Conservation (phyloP, 768 basidiomycete species). For the Auriscalpium microsporum region DNA sequence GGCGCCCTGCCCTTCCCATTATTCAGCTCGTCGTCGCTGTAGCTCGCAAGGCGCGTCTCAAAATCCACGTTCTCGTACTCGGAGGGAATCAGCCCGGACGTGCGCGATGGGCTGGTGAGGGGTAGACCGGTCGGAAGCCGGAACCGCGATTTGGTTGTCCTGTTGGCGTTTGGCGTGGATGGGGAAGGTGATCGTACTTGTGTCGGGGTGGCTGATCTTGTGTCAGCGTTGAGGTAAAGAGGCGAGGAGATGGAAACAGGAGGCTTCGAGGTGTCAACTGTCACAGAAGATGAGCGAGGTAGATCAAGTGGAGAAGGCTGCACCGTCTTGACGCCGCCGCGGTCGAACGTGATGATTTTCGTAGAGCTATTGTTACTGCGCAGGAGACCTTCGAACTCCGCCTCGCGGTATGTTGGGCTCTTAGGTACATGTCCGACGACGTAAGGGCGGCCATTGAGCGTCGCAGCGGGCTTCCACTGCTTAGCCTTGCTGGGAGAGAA, state of each 20-base stretch:
- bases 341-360: slow-evolving; percentile 29
- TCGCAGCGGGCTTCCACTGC: slow-evolving; percentile 77
- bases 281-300: not conserved
- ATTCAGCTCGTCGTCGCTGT: slow-evolving; percentile 34
- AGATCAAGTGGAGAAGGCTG: not conserved
- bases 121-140: slow-evolving; percentile 45
- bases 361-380: slow-evolving; percentile 39
- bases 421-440: slow-evolving; percentile 50
- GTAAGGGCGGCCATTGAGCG: slow-evolving; percentile 72
- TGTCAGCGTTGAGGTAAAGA: not conserved
- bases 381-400: slow-evolving; percentile 73
- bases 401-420: slow-evolving; percentile 48
- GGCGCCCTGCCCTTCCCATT: slow-evolving; percentile 3
- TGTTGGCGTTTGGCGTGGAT: slow-evolving; percentile 22
- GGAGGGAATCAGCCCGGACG: slow-evolving; percentile 50
- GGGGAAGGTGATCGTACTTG: slow-evolving; percentile 17
- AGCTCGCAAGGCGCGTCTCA: slow-evolving; percentile 69
- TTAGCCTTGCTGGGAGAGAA: slow-evolving; percentile 46
- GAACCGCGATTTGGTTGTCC: slow-evolving; percentile 41
- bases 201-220: not conserved
- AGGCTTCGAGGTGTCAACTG: not conserved
- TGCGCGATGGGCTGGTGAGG: slow-evolving; percentile 41
- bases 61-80: slow-evolving; percentile 79
- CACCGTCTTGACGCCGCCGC: slow-evolving; percentile 12
- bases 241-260: slow-evolving; percentile 1